These are phyloP conservation scores for Ceriops tagal DNA, from an alignment of 345 rosid genomes.

Conservation along the genomic window DNA sequence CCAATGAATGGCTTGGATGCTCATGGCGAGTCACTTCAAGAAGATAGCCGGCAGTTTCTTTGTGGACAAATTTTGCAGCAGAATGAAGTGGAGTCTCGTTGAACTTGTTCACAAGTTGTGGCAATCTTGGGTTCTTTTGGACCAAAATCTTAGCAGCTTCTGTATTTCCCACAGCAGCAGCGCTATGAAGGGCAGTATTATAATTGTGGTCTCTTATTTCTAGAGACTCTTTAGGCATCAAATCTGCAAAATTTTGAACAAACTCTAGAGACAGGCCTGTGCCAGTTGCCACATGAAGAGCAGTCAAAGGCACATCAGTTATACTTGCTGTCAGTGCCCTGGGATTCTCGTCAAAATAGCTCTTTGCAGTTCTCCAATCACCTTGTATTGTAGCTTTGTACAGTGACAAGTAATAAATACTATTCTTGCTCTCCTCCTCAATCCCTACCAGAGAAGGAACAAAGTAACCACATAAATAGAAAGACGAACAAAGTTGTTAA, in stretches of 20 bases:
- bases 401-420: background rate
- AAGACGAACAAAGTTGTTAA: no score
- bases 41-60: background rate
- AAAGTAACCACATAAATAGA: no score
- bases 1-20: slow-evolving; percentile 11
- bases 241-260: background rate
- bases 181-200: slow-evolving; percentile 9
- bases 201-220: rapidly evolving
- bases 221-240: background rate
- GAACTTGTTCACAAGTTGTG: background rate
- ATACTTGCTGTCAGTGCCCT: background rate
- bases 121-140: background rate
- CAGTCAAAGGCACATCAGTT: background rate
- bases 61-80: background rate
- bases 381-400: background rate
- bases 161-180: slow-evolving; percentile 4
- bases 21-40: background rate
- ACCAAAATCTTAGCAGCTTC: slow-evolving; percentile 3
- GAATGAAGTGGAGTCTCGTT: background rate
- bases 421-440: no score
- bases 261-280: slow-evolving; percentile 2
- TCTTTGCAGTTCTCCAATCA: background rate
- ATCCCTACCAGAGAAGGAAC: no score
- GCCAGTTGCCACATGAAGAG: slow-evolving; percentile 8
- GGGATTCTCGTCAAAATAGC: background rate